Evolutionary conservation across 148 eudicot species (phyloP).

Genomic region (Fagopyrum tataricum): DNA sequence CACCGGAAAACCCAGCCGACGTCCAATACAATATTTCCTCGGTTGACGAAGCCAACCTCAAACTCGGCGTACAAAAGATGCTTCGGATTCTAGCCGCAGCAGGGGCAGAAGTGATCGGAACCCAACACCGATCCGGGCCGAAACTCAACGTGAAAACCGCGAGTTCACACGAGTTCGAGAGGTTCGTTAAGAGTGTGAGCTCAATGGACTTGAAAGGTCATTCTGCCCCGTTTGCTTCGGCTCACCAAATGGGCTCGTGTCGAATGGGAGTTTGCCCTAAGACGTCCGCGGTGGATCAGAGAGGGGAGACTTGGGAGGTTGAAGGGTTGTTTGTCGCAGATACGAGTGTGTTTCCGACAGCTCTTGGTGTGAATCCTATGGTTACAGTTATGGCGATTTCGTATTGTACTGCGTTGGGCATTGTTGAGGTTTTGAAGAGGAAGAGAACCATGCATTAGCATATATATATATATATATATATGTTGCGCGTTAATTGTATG

Average conservation of each 20-base stretch:
- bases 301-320: constrained; percentile 74
- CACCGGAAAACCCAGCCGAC: constrained; percentile 19
- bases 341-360: constrained; percentile 75
- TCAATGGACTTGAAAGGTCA: constrained; percentile 25
- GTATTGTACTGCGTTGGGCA: constrained; percentile 55
- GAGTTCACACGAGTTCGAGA: constrained; percentile 44
- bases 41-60: constrained; percentile 31
- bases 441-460: constrained; percentile 1
- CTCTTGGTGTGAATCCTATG: constrained; percentile 86
- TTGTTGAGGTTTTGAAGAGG: constrained; percentile 42
- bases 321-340: constrained; percentile 68
- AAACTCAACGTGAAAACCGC: constrained; percentile 35
- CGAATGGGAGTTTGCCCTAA: constrained; percentile 49
- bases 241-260: constrained; percentile 87
- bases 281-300: constrained; percentile 48
- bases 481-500: neutral
- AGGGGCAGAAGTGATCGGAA: constrained; percentile 74
- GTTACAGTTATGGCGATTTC: constrained; percentile 67
- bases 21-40: constrained; percentile 33
- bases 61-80: constrained; percentile 42
- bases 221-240: constrained; percentile 46
- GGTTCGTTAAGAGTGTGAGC: constrained; percentile 53
- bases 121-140: constrained; percentile 41
- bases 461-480: no score
- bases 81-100: constrained; percentile 66